These are phyloP conservation scores for Aspergillus nanangensis DNA, from an alignment of 495 filamentous ascomycete species.

Conservation along the genomic window DNA sequence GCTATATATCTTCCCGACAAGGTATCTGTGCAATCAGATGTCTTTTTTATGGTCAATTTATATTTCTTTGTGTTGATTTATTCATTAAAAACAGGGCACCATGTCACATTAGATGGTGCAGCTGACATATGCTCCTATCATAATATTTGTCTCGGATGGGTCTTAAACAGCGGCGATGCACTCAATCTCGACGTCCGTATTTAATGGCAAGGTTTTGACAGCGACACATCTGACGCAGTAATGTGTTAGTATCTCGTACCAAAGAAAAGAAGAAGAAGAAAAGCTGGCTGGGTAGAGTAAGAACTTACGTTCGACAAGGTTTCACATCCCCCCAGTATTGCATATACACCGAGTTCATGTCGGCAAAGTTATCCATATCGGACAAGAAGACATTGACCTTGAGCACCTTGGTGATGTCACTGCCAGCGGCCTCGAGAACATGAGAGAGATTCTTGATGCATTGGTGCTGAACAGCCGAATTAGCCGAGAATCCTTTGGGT, in stretches of 20 bases:
- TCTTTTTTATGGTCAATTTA: not conserved
- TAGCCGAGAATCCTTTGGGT: no score
- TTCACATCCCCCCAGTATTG: conserved; percentile 55
- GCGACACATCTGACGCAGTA: conserved; percentile 52
- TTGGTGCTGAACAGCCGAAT: conserved; percentile 24
- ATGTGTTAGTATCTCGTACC: conserved; percentile 1
- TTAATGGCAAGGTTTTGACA: conserved; percentile 58
- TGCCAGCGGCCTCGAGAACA: conserved; percentile 62
- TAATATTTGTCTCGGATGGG: not conserved
- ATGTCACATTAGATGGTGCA: not conserved
- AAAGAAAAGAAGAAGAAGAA: no score
- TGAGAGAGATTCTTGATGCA: conserved; percentile 59
- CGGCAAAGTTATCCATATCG: conserved; percentile 64
- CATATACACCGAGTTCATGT: conserved; percentile 59
- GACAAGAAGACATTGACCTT: conserved; percentile 68
- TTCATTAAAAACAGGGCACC: not conserved
- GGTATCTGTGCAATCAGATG: no score
- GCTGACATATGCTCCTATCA: not conserved
- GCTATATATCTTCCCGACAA: no score
- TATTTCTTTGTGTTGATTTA: not conserved
- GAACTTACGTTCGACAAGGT: conserved; percentile 52
- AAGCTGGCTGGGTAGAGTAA: no score
- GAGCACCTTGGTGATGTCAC: conserved; percentile 58
- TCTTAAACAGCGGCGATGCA: conserved; percentile 50
- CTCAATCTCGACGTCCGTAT: conserved; percentile 70